Conservation (phyloP, 176 grass and related monocot genomes). For the Bothriochloa decipiens region DNA sequence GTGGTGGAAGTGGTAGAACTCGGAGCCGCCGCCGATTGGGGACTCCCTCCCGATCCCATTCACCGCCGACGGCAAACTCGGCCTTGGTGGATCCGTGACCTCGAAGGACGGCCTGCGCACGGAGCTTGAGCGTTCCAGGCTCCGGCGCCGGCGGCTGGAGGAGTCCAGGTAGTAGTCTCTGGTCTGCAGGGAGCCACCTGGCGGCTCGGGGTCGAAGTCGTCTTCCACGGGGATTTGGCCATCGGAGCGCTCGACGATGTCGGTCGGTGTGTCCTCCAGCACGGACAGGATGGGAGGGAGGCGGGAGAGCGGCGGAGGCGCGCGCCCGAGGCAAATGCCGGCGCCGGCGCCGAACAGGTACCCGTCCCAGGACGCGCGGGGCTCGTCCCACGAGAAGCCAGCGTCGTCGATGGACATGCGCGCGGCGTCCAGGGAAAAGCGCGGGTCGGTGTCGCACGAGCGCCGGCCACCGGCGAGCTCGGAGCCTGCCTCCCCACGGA, state of each 20-base stretch:
- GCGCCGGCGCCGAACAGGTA: constrained; percentile 71
- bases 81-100: constrained; percentile 52
- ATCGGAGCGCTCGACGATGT: constrained; percentile 76
- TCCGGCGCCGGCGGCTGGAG: constrained; percentile 64
- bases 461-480: constrained; percentile 70
- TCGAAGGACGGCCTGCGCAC: constrained; percentile 50
- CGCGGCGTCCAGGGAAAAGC: constrained; percentile 87
- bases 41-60: constrained; percentile 55
- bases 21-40: constrained; percentile 63
- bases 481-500: constrained; percentile 55
- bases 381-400: constrained; percentile 85
- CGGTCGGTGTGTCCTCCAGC: constrained; percentile 65
- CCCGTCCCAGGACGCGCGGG: constrained; percentile 96
- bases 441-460: constrained; percentile 92
- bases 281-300: constrained; percentile 92
- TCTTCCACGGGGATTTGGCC: constrained; percentile 95
- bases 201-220: constrained; percentile 48
- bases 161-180: constrained; percentile 86
- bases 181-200: constrained; percentile 71
- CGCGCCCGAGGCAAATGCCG: constrained; percentile 53
- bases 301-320: constrained; percentile 65
- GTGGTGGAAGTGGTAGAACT: constrained; percentile 87
- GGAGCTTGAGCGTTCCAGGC: constrained; percentile 79
- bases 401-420: constrained; percentile 96
- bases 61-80: background rate